A percentile compares a stretch with the other conserved stretches of the same genome.
phyloP scores from a whole-genome alignment of 345 rosid genomes.

The Gossypium mustelinum region DNA sequence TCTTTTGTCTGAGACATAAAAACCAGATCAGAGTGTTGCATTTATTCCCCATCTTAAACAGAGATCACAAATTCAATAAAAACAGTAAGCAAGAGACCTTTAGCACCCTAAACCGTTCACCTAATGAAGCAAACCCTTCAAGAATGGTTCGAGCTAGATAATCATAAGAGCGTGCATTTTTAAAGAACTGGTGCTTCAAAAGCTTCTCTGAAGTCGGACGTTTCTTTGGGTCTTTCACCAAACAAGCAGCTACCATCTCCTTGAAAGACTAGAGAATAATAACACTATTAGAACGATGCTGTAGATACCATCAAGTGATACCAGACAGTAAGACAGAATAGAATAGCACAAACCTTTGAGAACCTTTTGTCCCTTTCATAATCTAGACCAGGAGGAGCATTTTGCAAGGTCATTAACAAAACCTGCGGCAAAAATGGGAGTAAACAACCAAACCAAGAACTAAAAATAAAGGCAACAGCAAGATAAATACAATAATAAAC shows the following conservation, averaged over 20 bases:
- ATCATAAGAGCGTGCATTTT: conserved; percentile 67
- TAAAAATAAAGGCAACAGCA: conserved; percentile 6
- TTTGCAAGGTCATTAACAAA: conserved; percentile 96
- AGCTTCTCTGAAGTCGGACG: conserved; percentile 96
- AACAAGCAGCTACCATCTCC: conserved; percentile 91
- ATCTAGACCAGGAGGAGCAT: conserved; percentile 99
- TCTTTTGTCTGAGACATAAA: conserved; percentile 62
- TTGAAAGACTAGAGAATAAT: conserved; percentile 68
- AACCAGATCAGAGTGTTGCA: conserved; percentile 21
- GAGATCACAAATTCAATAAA: conserved; percentile 10
- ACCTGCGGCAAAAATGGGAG: conserved; percentile 46
- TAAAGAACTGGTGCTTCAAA: conserved; percentile 83
- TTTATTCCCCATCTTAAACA: conserved; percentile 9
- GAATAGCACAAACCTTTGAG: conserved; percentile 62
- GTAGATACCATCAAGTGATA: conserved; percentile 16
- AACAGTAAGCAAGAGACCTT: conserved; percentile 59
- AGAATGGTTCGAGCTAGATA: conserved; percentile 63
- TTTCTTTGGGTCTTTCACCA: conserved; percentile 98
- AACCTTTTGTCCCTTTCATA: conserved; percentile 96
- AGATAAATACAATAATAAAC: conserved; percentile 14
- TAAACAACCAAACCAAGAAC: conserved; percentile 18
- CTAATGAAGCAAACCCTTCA: conserved; percentile 74
- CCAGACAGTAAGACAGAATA: conserved; percentile 8
- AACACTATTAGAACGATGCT: conserved; percentile 26
- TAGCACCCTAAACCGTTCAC: conserved; percentile 75